phyloP scores from a whole-genome alignment of 192 early-diverging fungal genomes.

The Entrophospora sp. region DNA sequence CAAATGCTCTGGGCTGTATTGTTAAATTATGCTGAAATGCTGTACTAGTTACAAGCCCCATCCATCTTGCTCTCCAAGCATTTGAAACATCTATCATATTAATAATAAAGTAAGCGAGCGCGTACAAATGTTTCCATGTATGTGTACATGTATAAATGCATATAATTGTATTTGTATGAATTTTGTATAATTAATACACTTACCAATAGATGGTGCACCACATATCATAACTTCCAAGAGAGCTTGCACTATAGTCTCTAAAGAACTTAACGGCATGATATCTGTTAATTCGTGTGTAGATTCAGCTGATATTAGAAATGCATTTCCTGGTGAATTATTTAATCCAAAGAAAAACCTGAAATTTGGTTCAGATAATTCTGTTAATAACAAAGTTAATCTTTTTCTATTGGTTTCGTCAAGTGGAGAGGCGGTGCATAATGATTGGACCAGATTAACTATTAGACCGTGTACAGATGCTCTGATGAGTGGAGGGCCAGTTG shows the following conservation, averaged over 20 bases:
- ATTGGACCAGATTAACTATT: conserved; percentile 86
- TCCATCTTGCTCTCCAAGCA: conserved; percentile 85
- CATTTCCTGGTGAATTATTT: conserved; percentile 52
- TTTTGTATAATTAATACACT: conserved; percentile 9
- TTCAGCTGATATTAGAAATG: conserved; percentile 54
- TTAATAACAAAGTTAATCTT: conserved; percentile 52
- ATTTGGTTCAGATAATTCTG: conserved; percentile 75
- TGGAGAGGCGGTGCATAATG: conserved; percentile 56
- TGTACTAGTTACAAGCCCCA: conserved; percentile 79
- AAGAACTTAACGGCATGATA: conserved; percentile 36
- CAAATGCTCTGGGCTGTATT: conserved; percentile 90
- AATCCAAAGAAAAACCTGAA: conserved; percentile 75
- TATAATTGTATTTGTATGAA: too few species aligned
- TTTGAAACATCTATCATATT: conserved; percentile 69
- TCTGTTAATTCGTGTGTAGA: conserved; percentile 45
- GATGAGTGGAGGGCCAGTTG: conserved; percentile 75
- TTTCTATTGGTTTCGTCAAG: conserved; percentile 45
- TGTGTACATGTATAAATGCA: too few species aligned
- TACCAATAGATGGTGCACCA: conserved; percentile 59
- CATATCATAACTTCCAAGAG: conserved; percentile 56
- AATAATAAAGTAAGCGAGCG: background rate
- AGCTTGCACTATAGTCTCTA: conserved; percentile 50
- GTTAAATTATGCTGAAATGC: conserved; percentile 94
- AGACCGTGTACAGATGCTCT: conserved; percentile 89
- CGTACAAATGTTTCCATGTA: background rate